These are phyloP conservation scores for Zygoascus bituminiphila DNA, from an alignment of 805 yeast species.

Conservation along the genomic window DNA sequence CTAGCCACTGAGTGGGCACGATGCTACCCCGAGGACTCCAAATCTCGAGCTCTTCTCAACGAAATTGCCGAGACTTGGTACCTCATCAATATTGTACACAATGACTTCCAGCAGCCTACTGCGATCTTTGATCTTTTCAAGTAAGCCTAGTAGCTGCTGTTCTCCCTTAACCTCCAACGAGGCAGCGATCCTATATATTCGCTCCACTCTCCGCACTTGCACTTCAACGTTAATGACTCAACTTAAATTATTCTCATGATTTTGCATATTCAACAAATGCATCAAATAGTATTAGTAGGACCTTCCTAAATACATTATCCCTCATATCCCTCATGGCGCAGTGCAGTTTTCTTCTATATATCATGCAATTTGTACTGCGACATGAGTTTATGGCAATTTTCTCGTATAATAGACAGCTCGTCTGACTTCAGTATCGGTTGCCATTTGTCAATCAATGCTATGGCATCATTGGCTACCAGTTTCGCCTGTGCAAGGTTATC, in stretches of 20 bases:
- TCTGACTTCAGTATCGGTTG: background rate
- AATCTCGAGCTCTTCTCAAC: slow-evolving; percentile 37
- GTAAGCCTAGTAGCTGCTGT: slow-evolving; percentile 5
- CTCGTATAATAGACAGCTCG: background rate
- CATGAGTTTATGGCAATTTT: background rate
- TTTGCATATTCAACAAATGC: slow-evolving; percentile 6
- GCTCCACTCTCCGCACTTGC: background rate
- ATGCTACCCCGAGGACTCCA: slow-evolving; percentile 25
- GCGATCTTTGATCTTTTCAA: slow-evolving; percentile 27
- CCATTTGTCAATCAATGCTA: background rate
- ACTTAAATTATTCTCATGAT: background rate
- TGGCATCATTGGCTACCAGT: background rate
- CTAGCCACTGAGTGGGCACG: slow-evolving; percentile 71
- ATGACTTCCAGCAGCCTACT: slow-evolving; percentile 44
- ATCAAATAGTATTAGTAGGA: background rate
- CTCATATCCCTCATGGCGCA: too few relatives aligned
- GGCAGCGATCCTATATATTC: too few relatives aligned
- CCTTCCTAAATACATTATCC: background rate
- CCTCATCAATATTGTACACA: slow-evolving; percentile 83
- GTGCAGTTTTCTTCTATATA: background rate
- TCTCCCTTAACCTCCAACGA: background rate
- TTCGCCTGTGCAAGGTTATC: background rate
- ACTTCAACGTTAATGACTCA: background rate
- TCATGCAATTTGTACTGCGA: background rate
- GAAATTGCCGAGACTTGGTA: slow-evolving; percentile 51